Base-by-base conservation (phyloP, 805 yeast species). In the Ogataea corticis region DNA sequence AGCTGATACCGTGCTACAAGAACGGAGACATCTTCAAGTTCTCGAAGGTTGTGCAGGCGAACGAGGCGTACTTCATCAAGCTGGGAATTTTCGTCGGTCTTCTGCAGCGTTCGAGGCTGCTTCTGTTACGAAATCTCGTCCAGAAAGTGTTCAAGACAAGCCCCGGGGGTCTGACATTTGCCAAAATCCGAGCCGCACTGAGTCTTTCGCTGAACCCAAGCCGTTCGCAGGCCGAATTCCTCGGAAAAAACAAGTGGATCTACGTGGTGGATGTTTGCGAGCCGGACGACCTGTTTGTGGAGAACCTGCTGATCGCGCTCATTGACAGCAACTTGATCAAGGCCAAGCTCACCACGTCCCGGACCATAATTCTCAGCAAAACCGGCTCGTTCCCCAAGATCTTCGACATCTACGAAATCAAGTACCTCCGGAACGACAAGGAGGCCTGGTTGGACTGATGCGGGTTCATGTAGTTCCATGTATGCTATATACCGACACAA, bases 321-420 rank as follows among this genome's bases (percentile, higher is more conserved):
- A 73, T 78, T 33, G 83, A 78, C 49, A 77, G 76, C 45, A 77
- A 75, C 44, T 57, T 79, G 14, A 53, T 82, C 29, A 77, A 73
- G 49, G 85, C 82, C 0, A 80, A 80, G 46, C 55, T 79, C 3
- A 58, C 61, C 0, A 57, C 65, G 7, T 39, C 57, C 1, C 53
- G 46, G n/a, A 49, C 43, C 2, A 42, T 66, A n/a, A 56, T 60
- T 7, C 23, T 66, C 33, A 60, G 69, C 32, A 63, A 63, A 40
- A 55, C 51, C 2, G 61, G 49, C 11, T 45, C 61, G 11, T 66
- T 66, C 44, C 70, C 70, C 4, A 46, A 46, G 14, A 49, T 61
- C 3, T 47, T 41, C 34, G 53, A 44, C 1, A 51, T 58, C 1
- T 56, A 61, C 37, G 41, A 45, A 10, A 39, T 50, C 4, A 59